A percentile compares a stretch with the other conserved stretches of the same genome.
Evolutionary conservation across 768 basidiomycete species (phyloP).

Genomic region (Podaxis mareebaensis): DNA sequence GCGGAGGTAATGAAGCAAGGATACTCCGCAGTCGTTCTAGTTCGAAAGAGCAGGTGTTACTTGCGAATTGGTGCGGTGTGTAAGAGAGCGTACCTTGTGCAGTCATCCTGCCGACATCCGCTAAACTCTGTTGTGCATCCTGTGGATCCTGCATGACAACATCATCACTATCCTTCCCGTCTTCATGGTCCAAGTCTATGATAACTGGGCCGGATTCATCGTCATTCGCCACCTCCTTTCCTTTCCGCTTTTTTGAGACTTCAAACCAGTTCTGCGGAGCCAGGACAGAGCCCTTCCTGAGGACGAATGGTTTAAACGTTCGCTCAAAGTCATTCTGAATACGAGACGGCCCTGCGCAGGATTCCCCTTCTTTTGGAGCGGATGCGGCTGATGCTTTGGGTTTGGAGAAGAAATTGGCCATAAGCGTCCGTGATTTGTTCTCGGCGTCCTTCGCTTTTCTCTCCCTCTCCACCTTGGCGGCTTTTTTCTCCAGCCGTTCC

Average conservation of each 20-base stretch:
- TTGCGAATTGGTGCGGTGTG: neutral
- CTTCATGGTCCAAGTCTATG: slow-evolving; percentile 51
- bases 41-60: neutral
- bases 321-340: slow-evolving; percentile 66
- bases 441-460: slow-evolving; percentile 71
- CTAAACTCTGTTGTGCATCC: slow-evolving; percentile 20
- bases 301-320: slow-evolving; percentile 75
- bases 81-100: slow-evolving; percentile 38
- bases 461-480: slow-evolving; percentile 68
- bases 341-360: slow-evolving; percentile 38
- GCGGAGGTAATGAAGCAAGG: slow-evolving; percentile 33
- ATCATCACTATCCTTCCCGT: slow-evolving; percentile 22
- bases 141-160: slow-evolving; percentile 27
- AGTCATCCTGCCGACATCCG: slow-evolving; percentile 35
- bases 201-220: slow-evolving; percentile 53
- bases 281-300: slow-evolving; percentile 73
- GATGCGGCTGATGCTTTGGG: slow-evolving; percentile 36
- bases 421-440: slow-evolving; percentile 70
- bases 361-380: slow-evolving; percentile 26
- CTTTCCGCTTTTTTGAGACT: slow-evolving; percentile 29
- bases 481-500: slow-evolving; percentile 66
- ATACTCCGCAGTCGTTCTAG: slow-evolving; percentile 42
- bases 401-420: slow-evolving; percentile 81
- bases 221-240: slow-evolving; percentile 17
- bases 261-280: slow-evolving; percentile 77